Percentiles rank a stretch among this genome's conserved stretches.
These are phyloP conservation scores for Blastocystis sp. DNA, from an alignment of 352 stramenopile species.

Conservation along the genomic window DNA sequence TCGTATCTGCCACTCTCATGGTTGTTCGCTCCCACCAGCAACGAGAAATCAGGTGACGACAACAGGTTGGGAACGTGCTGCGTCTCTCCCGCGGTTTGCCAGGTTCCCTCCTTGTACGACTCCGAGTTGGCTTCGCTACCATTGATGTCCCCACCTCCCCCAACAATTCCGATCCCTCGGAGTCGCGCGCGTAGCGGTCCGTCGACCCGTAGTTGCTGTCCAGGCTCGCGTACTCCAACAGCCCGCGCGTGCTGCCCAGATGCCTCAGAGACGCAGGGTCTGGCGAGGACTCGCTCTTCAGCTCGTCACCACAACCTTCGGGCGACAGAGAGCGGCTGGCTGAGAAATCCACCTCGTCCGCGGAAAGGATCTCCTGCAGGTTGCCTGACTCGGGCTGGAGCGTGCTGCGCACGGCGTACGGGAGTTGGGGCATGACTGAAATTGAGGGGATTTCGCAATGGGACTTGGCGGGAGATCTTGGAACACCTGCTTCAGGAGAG, in stretches of 20 bases:
- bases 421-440: conserved; percentile 13
- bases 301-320: not conserved
- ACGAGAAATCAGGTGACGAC: conserved; percentile 38
- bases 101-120: not conserved
- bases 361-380: conserved; percentile 30
- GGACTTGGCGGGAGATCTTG: not conserved
- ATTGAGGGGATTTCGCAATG: not conserved
- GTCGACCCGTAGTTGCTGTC: not conserved
- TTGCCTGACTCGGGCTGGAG: not conserved
- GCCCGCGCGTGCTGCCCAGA: not conserved
- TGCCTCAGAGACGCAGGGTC: not conserved
- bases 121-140: not conserved
- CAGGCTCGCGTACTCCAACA: not conserved
- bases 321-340: not conserved
- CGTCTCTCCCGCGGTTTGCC: too few relatives aligned
- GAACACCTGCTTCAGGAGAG: conserved; percentile 16
- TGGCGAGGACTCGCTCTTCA: not conserved
- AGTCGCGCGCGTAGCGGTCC: not conserved
- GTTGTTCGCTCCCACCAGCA: not conserved
- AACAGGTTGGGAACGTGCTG: not conserved
- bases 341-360: conserved; percentile 1
- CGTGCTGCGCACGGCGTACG: not conserved
- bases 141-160: not conserved
- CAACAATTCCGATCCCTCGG: not conserved
- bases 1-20: too few relatives aligned